Evolutionary conservation across 208 protist genomes (phyloP), one percentile per base, ranked within the genome.

Genomic region (Leptomonas seymouri): DNA sequence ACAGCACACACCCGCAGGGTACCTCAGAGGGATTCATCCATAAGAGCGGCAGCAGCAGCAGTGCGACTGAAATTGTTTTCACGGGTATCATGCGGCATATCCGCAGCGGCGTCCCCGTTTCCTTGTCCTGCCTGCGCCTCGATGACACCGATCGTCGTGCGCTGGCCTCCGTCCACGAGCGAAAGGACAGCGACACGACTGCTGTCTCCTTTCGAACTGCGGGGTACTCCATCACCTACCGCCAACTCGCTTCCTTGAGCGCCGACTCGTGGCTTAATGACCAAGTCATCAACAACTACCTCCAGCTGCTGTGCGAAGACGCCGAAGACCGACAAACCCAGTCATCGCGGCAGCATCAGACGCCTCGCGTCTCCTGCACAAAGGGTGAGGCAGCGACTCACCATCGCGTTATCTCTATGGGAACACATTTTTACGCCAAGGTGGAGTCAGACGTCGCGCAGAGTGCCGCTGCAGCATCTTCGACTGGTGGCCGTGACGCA

Each of bases 231-330:
- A 79, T 95, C 53, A 90, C 80, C 7, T 91, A 86, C 60, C 59
- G 64, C 56, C 82, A 93, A 60, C 76, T 95, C 11, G 60, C 80
- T 15, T 84, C 89, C 14, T 65, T 95, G 39, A 56, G 61, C 1
- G 78, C 86, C 12, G 56, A 72, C 0, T 46, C 44, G 63, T 95
- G 89, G 89, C 66, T 95, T 8, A 95, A 89, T 54, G 89, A 95
- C 56, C 86, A 95, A 58, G 80, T 93, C 34, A 91, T 95, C 64
- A 95, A 95, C 75, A 86, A 82, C 48, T 93, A 95, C 67, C 64
- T 92, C 20, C 68, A 84, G 58, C 72, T 95, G 54, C 79, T 95
- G 23, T 89, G 80, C 55, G 74, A 84, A 60, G 55, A 55, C 18
- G 44, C 30, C 9, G 65, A 72, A 27, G 27, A 21, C 34, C 59